These are phyloP conservation scores for Fusarium transvaalense DNA, from an alignment of 2,329 filamentous ascomycete genomes.

Conservation along the genomic window DNA sequence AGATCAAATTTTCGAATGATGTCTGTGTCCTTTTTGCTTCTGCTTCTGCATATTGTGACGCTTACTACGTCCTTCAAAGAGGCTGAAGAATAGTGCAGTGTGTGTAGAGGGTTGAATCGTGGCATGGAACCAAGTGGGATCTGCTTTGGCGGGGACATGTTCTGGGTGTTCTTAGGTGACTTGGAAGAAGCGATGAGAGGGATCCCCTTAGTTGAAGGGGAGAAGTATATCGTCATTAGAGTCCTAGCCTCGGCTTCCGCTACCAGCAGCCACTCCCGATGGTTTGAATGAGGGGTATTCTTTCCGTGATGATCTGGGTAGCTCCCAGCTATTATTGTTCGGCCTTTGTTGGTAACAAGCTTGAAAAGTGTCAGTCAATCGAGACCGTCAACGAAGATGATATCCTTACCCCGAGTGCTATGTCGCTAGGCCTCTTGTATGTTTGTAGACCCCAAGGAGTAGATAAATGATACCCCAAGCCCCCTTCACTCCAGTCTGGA, in stretches of 20 bases:
- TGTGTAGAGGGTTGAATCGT: not conserved
- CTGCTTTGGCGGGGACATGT: not conserved
- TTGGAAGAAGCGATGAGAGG: not conserved
- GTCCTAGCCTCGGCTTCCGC: not conserved
- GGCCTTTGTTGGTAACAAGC: constrained; percentile 8
- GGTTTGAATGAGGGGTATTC: not conserved
- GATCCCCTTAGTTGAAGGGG: constrained; percentile 4
- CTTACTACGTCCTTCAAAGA: not conserved
- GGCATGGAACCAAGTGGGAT: not conserved
- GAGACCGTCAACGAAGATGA: fast-evolving
- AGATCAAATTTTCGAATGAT: not conserved
- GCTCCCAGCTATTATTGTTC: constrained; percentile 2
- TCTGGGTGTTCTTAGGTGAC: fast-evolving
- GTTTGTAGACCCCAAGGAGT: constrained; percentile 6
- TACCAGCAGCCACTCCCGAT: constrained; percentile 1
- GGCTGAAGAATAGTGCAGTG: not conserved
- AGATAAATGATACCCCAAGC: not conserved
- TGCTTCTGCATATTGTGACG: constrained; percentile 2
- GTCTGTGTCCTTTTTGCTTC: not conserved
- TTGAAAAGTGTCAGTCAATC: not conserved
- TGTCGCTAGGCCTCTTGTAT: constrained; percentile 25
- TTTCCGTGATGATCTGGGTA: not conserved
- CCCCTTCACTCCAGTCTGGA: not conserved
- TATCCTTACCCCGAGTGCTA: constrained; percentile 6
- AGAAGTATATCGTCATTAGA: not conserved